Conservation (phyloP, 1,284 basidiomycete species). For the Tranzscheliella williamsii region DNA sequence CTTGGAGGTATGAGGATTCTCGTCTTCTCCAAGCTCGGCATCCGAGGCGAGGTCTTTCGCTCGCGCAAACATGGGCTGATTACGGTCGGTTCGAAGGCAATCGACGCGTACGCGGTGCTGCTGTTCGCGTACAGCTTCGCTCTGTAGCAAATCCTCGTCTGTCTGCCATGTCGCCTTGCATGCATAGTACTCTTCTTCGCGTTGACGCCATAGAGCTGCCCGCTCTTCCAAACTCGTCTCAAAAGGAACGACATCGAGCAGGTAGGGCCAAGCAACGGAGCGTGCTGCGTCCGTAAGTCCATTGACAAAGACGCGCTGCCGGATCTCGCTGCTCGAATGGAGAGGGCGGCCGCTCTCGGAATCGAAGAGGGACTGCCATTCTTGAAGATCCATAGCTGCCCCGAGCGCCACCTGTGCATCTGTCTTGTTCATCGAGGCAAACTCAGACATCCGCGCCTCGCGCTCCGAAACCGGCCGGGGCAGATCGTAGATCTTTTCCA, state of each 20-base stretch:
- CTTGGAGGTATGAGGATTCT: conserved; percentile 81
- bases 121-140: conserved; percentile 64
- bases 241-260: conserved; percentile 84
- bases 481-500: conserved; percentile 33
- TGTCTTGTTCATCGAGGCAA: conserved; percentile 2
- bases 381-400: conserved; percentile 15
- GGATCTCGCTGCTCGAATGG: conserved; percentile 21
- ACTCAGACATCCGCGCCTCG: conserved; percentile 11
- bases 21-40: conserved; percentile 61
- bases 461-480: conserved; percentile 28
- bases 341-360: conserved; percentile 16
- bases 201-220: conserved; percentile 17
- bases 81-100: conserved; percentile 93
- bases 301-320: conserved; percentile 44
- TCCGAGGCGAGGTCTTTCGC: conserved; percentile 39
- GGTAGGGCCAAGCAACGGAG: conserved; percentile 77
- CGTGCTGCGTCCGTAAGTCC: conserved; percentile 40
- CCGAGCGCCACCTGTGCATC: not conserved
- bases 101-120: conserved; percentile 91
- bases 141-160: conserved; percentile 11
- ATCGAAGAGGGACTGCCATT: conserved; percentile 46
- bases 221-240: conserved; percentile 62
- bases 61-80: conserved; percentile 74
- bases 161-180: conserved; percentile 39
- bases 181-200: conserved; percentile 26